These are phyloP conservation scores for Kwoniella europaea DNA, from an alignment of 768 basidiomycete genomes.

Conservation along the genomic window DNA sequence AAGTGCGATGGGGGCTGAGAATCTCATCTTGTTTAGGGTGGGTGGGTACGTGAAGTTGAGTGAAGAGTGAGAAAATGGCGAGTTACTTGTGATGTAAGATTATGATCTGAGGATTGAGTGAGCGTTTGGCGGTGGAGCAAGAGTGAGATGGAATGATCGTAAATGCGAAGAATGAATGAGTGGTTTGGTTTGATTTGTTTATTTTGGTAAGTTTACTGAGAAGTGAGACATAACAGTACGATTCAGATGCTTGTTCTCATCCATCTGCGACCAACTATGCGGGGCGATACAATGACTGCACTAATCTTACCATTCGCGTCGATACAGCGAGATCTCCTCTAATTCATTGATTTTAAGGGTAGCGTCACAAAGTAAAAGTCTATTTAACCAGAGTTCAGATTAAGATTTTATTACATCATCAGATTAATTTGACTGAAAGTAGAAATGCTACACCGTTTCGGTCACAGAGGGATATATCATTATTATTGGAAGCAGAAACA, in stretches of 20 bases:
- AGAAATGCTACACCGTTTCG: too few species aligned
- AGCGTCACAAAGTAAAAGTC: neutral
- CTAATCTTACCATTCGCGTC: neutral
- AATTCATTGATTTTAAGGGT: neutral
- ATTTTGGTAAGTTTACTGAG: neutral
- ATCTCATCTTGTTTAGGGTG: constrained; percentile 14
- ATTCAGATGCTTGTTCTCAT: neutral
- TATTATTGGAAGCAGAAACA: too few species aligned
- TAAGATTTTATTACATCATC: neutral
- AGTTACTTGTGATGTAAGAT: too few species aligned
- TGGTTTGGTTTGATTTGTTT: neutral
- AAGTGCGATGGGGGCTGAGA: constrained; percentile 9
- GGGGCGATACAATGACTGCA: neutral
- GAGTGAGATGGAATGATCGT: neutral
- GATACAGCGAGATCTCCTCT: neutral
- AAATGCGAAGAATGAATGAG: neutral
- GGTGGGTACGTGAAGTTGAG: neutral
- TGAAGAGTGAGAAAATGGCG: neutral
- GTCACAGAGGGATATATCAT: too few species aligned
- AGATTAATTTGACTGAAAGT: neutral
- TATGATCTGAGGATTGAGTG: too few species aligned
- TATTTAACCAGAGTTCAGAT: neutral
- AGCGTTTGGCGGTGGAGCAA: too few species aligned
- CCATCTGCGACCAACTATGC: neutral
- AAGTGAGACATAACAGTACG: neutral